These are phyloP conservation scores for Flueggea neowawraea DNA, from an alignment of 441 rosid genomes.

Conservation along the genomic window DNA sequence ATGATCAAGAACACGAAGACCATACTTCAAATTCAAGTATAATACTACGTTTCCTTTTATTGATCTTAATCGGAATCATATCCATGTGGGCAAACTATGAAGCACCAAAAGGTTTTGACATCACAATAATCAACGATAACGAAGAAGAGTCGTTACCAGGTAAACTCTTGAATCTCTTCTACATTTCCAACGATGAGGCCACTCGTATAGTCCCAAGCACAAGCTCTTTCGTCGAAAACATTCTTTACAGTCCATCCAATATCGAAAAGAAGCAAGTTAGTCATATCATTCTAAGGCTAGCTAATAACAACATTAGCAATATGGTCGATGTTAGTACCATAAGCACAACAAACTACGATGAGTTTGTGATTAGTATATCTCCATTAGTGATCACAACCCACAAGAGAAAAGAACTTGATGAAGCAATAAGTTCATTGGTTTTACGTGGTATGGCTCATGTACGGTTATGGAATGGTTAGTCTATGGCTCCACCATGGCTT, in stretches of 20 bases:
- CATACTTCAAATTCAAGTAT: conserved; percentile 21
- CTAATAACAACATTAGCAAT: neutral
- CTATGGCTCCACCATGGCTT: conserved; percentile 36
- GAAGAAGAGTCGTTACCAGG: conserved; percentile 27
- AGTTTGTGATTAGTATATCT: conserved; percentile 30
- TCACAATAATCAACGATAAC: conserved; percentile 38
- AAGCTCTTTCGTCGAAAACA: conserved; percentile 29
- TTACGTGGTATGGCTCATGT: conserved; percentile 39
- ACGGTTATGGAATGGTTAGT: conserved; percentile 46
- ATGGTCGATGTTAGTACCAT: conserved; percentile 13
- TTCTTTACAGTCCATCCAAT: conserved; percentile 26
- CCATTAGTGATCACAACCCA: conserved; percentile 24
- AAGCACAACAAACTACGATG: conserved; percentile 25
- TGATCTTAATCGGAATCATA: conserved; percentile 36
- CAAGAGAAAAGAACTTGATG: conserved; percentile 6
- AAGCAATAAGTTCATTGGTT: conserved; percentile 19
- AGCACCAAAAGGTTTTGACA: conserved; percentile 50
- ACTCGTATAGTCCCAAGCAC: conserved; percentile 34
- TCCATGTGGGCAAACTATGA: conserved; percentile 59
- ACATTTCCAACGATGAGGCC: conserved; percentile 47
- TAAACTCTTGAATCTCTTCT: conserved; percentile 35
- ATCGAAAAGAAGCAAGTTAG: conserved; percentile 21
- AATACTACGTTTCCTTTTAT: conserved; percentile 27
- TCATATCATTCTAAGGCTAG: conserved; percentile 34
- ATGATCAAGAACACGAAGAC: neutral